Evolutionary conservation across 2,329 filamentous ascomycete genomes (phyloP), one percentile per base, ranked within the genome.

Genomic region (Fusarium siculi): DNA sequence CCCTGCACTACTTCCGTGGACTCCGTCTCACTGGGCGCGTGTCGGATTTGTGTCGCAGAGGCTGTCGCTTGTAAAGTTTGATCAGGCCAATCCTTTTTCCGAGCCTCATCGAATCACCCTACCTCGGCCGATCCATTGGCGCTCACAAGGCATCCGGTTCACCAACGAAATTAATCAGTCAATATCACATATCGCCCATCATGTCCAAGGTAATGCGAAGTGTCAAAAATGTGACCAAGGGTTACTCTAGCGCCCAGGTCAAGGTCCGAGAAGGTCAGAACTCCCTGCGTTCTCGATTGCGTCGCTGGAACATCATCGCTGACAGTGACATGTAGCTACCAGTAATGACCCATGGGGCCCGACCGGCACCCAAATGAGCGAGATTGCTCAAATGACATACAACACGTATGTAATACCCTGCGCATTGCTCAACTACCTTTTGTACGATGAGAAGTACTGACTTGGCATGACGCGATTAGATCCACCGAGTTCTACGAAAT

Each of bases 321-420:
- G 70, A 79, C 73, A 28, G 42, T 62, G 37, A 58, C 65, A n/a
- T 75, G 68, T 81, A 98, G 96, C 96, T 72, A 99, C 96, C 71
- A 98, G 95, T 85, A 99, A 99, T 82, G 96, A 98, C 81, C 94
- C 95, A 85, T 99, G 96, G 96, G 96, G 96, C 75, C 96, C 96
- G 58, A 97, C 96, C 47, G 96, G 96, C 68, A 97, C 95, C 67
- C 96, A 99, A 83, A 98, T 99, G 96, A 94, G 93, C 84, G 96
- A 99, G 85, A 98, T 99, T 81, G 95, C 96, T 82, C 94, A 96
- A 82, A 92, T 98, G 88, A 98, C 96, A 56, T 99, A 95, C 86
- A 97, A 97, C 86, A 97, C 93, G 96, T 98, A 91, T 80, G 92
- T 84, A 52, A 50, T 30, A 44, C n/a, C 37, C 43, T 36, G 54